These are phyloP conservation scores for Scedosporium boydii DNA, from an alignment of 2,329 filamentous ascomycete species.

Conservation along the genomic window DNA sequence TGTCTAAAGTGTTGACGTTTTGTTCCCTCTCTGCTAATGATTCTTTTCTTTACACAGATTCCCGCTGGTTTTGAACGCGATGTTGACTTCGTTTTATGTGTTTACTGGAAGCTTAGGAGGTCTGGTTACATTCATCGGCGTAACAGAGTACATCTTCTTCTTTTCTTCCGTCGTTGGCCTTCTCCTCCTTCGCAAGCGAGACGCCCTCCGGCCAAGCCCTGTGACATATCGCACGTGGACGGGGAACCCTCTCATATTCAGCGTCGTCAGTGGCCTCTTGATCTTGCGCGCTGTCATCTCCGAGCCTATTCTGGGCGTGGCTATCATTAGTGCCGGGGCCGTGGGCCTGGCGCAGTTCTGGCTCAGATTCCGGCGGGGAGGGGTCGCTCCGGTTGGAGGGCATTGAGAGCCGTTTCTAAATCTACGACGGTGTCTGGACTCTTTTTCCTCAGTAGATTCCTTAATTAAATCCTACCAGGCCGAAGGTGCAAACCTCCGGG, in stretches of 20 bases:
- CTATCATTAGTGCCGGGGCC: conserved; percentile 52
- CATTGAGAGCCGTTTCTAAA: neutral
- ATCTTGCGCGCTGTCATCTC: conserved; percentile 83
- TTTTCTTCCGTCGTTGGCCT: conserved; percentile 89
- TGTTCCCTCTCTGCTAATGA: conserved; percentile 5
- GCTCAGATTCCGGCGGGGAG: conserved; percentile 14
- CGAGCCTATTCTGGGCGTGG: conserved; percentile 78
- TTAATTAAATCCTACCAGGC: too few relatives aligned
- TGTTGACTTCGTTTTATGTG: conserved; percentile 68
- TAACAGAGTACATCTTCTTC: conserved; percentile 95
- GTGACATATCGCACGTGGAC: conserved; percentile 81
- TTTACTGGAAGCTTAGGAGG: conserved; percentile 82
- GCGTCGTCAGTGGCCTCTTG: conserved; percentile 90
- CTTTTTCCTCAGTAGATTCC: neutral
- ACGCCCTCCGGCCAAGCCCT: conserved; percentile 79
- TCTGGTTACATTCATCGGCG: conserved; percentile 91
- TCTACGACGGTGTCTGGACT: neutral
- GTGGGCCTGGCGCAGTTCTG: conserved; percentile 16
- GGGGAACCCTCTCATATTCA: conserved; percentile 92
- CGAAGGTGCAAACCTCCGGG: too few relatives aligned
- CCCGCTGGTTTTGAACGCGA: conserved; percentile 73
- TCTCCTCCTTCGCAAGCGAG: conserved; percentile 78
- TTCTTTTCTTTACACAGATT: conserved; percentile 9
- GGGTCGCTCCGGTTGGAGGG: conserved; percentile 6
- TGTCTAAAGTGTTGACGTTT: too few relatives aligned